These are phyloP conservation scores for Lignosus rhinocerotis DNA, from an alignment of 1,284 basidiomycete species.

Conservation along the genomic window DNA sequence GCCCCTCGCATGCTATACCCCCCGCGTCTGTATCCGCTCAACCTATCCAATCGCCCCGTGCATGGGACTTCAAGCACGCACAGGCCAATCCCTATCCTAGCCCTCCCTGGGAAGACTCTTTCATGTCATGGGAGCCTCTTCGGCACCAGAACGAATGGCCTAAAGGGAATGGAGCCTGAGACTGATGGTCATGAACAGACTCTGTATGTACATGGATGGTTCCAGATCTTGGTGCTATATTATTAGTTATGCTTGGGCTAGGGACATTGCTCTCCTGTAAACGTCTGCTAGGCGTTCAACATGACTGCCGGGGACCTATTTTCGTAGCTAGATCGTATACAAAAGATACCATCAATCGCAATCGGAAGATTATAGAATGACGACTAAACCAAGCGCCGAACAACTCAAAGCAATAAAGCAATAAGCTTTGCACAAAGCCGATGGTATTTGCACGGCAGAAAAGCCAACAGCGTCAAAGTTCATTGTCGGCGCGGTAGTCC, in stretches of 20 bases:
- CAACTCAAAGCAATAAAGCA: neutral
- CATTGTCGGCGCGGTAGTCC: neutral
- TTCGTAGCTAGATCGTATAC: conserved; percentile 16
- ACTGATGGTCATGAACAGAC: neutral
- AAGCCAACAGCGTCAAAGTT: neutral
- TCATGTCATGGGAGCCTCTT: conserved; percentile 48
- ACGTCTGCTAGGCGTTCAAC: neutral
- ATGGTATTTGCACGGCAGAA: neutral
- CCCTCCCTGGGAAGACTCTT: conserved; percentile 41
- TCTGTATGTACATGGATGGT: conserved; percentile 7
- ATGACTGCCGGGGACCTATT: conserved; percentile 13
- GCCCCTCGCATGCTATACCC: conserved; percentile 5
- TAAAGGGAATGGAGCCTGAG: conserved; percentile 4
- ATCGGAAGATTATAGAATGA: conserved; percentile 13
- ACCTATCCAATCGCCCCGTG: conserved; percentile 31
- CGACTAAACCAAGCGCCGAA: neutral
- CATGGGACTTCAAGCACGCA: conserved; percentile 33
- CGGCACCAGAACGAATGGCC: conserved; percentile 28
- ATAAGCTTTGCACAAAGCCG: neutral
- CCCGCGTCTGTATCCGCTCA: conserved; percentile 29
- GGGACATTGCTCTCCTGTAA: neutral
- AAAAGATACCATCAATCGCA: conserved; percentile 24
- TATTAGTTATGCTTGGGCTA: conserved; percentile 1
- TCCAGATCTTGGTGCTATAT: conserved; percentile 2
- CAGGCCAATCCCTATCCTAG: conserved; percentile 25